Conservation (phyloP, 106 monocot species). For the Agapanthus africanus region DNA sequence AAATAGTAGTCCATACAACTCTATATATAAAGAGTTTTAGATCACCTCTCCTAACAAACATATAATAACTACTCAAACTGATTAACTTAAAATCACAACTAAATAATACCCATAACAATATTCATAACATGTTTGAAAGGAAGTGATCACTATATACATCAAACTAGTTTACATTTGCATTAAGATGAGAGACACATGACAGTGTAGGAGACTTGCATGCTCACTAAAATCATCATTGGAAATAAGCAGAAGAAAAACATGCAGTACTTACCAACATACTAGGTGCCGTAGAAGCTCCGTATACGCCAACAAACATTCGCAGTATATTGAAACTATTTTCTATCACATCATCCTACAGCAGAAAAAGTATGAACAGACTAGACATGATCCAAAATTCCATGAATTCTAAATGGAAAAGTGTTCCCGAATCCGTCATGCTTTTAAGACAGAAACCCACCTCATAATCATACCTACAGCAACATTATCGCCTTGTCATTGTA, state of each 20-base stretch:
- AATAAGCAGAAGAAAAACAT: not conserved
- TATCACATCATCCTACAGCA: conserved; percentile 71
- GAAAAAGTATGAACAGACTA: not conserved
- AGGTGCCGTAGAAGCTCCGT: conserved; percentile 63
- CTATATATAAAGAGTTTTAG: too few species aligned
- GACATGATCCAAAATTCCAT: conserved; percentile 1
- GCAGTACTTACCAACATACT: conserved; percentile 59
- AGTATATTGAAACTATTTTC: conserved; percentile 84
- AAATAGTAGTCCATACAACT: too few species aligned
- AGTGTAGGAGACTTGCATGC: not conserved
- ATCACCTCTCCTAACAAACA: too few species aligned
- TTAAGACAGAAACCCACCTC: conserved; percentile 44
- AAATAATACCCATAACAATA: too few species aligned
- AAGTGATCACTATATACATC: not conserved
- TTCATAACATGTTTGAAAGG: too few species aligned
- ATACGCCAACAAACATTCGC: conserved; percentile 76
- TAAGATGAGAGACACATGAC: not conserved
- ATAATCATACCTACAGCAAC: conserved; percentile 69
- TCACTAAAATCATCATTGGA: not conserved
- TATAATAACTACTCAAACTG: too few species aligned
- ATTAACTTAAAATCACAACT: too few species aligned
- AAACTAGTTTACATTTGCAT: not conserved
- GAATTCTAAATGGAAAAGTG: not conserved
- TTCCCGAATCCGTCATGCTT: not conserved
- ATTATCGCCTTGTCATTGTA: conserved; percentile 8